phyloP scores from a whole-genome alignment of 176 grass and related monocot species.

The Raddia distichophylla region DNA sequence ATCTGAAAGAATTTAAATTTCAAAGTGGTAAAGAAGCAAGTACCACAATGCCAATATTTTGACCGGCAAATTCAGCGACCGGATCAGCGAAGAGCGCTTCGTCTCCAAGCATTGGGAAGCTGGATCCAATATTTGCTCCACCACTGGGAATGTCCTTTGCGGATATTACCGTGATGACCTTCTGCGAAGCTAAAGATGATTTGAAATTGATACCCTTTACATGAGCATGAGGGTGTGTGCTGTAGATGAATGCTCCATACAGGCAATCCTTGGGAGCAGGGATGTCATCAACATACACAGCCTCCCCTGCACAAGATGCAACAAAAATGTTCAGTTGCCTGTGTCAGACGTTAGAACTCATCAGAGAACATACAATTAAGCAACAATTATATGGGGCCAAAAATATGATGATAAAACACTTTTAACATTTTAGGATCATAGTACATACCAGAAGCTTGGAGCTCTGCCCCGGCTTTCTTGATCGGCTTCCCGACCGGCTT shows the following conservation, averaged over 20 bases:
- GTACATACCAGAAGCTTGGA: conserved; percentile 91
- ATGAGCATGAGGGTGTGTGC: conserved; percentile 67
- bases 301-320: conserved; percentile 62
- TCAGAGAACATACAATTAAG: not conserved
- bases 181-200: conserved; percentile 63
- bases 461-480: conserved; percentile 69
- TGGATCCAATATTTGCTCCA: conserved; percentile 62
- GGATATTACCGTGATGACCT: conserved; percentile 60
- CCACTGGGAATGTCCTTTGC: conserved; percentile 74
- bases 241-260: conserved; percentile 88
- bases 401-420: not conserved
- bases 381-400: not conserved
- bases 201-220: conserved; percentile 58
- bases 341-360: not conserved
- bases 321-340: conserved; percentile 26
- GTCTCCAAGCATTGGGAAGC: conserved; percentile 31
- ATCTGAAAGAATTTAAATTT: not conserved
- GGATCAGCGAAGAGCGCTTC: conserved; percentile 72
- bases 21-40: conserved; percentile 14
- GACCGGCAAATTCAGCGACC: conserved; percentile 69
- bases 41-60: conserved; percentile 87
- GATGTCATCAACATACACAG: conserved; percentile 86
- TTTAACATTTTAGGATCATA: not conserved
- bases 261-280: conserved; percentile 83
- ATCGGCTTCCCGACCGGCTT: conserved; percentile 72